Evolutionary conservation across 2,329 filamentous ascomycete species (phyloP).

Genomic region (Colletotrichum tamarilloi): DNA sequence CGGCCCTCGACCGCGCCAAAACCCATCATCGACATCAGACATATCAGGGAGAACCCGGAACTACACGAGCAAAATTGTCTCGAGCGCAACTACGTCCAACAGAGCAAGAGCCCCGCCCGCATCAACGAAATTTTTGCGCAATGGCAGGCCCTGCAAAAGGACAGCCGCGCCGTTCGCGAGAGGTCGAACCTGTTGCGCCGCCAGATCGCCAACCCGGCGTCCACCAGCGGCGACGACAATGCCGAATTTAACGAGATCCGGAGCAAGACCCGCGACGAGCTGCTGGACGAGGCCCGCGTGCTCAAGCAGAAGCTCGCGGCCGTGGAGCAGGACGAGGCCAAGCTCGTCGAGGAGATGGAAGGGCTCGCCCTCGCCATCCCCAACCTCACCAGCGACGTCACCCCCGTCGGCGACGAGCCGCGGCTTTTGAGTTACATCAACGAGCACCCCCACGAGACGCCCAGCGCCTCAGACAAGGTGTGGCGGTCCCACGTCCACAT

Average conservation of each 20-base stretch:
- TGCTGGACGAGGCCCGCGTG: constrained; percentile 72
- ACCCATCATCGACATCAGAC: constrained; percentile 83
- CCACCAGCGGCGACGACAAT: constrained; percentile 54
- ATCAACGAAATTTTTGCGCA: constrained; percentile 67
- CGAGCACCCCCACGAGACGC: constrained; percentile 63
- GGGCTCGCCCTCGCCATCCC: constrained; percentile 81
- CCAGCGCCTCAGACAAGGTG: constrained; percentile 52
- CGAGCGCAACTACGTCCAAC: constrained; percentile 81
- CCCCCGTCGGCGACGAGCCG: constrained; percentile 76
- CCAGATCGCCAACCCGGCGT: constrained; percentile 64
- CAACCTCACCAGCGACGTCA: constrained; percentile 83
- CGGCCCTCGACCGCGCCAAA: constrained; percentile 82
- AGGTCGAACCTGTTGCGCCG: constrained; percentile 73
- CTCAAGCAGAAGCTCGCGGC: constrained; percentile 72
- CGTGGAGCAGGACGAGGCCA: constrained; percentile 72
- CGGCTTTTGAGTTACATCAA: constrained; percentile 83
- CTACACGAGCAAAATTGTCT: constrained; percentile 86
- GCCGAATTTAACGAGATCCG: constrained; percentile 48
- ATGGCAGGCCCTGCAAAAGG: constrained; percentile 70
- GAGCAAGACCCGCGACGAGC: constrained; percentile 56
- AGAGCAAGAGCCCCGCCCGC: constrained; percentile 63
- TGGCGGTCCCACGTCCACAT: constrained; percentile 88
- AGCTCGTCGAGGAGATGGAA: constrained; percentile 74
- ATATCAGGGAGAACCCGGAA: constrained; percentile 87
- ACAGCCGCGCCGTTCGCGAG: constrained; percentile 71